Percentiles rank a stretch among this genome's conserved stretches.
These are phyloP conservation scores for Metschnikowia vanudenii DNA, from an alignment of 805 yeast species.

Conservation along the genomic window DNA sequence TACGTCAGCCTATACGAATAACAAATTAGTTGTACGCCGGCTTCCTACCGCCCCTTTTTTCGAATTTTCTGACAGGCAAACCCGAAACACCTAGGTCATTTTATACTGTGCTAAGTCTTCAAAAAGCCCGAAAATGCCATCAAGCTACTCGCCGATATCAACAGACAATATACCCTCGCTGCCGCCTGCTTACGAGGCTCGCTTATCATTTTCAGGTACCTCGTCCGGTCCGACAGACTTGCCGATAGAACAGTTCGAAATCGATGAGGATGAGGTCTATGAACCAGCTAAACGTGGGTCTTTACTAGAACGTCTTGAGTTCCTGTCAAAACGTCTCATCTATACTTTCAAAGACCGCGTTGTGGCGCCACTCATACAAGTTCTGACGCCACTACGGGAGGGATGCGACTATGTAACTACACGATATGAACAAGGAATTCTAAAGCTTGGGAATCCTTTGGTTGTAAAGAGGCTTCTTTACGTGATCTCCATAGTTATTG, in stretches of 20 bases:
- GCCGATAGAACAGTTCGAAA: constrained; percentile 35
- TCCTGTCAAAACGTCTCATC: constrained; percentile 36
- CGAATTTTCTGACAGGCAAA: neutral
- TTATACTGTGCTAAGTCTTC: neutral
- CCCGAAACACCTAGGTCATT: neutral
- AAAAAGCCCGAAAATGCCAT: neutral
- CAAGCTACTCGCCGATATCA: constrained; percentile 2
- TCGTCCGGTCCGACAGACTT: neutral
- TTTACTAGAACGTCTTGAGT: constrained; percentile 37
- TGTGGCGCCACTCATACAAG: constrained; percentile 43
- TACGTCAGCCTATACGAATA: neutral
- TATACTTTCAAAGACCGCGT: constrained; percentile 34
- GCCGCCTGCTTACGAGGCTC: constrained; percentile 13
- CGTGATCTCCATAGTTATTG: constrained; percentile 58
- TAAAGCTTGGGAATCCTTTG: constrained; percentile 79
- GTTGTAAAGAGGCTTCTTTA: constrained; percentile 76
- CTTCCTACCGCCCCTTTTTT: neutral
- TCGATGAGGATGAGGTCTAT: constrained; percentile 31
- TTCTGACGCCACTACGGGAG: constrained; percentile 53
- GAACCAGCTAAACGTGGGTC: constrained; percentile 21
- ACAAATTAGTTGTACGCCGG: neutral
- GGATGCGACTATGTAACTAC: constrained; percentile 40
- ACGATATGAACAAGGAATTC: constrained; percentile 55
- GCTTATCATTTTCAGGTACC: neutral
- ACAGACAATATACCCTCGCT: constrained; percentile 7